Evolutionary conservation across 352 stramenopile genomes (phyloP), one percentile per base, ranked within the genome.

Genomic region (Phytophthora colocasiae): DNA sequence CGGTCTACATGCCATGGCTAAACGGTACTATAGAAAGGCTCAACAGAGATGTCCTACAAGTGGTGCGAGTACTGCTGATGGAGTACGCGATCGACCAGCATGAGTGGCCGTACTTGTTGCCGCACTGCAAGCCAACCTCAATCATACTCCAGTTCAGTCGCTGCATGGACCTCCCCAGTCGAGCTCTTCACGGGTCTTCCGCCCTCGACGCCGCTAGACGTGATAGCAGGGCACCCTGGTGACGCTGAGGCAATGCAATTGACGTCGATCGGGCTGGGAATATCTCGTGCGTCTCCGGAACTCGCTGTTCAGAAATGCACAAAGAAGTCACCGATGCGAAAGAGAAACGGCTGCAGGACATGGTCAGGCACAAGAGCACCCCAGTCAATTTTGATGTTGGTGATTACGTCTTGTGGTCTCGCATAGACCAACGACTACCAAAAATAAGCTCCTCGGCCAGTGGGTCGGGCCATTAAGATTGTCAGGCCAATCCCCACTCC

Each of bases 141-240:
- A 71, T 22, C 63, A 61, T 27, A 58, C 55, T 17, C 46, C 63
- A 10, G 56, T 67, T 6, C 34, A 29, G 12, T 63, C 50, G 6
- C 46, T 71, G 8, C 38, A 17, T 29, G 46, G 40, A 12, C 49
- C 59, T 54, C 44, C 4, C 63, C 55, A 1, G 27, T 57, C 3
- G 63, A 71, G 49, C 15, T 71, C 1, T 71, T 71, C 41, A 71
- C 56, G 1, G 56, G 34, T 6, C 56, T 71, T 32, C 56, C 40
- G 15, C n/a, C 26, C 8, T 38, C 49, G 1, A 54, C 48, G 22
- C n/a, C 50, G 36, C 6, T 67, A 27, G 43, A 53, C 19, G 32
- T 15, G 38, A 17, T 27, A 31, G 19, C 9, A n/a, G 43, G 4
- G 15, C 9, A 51, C 14, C 2, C 32, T 3, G 32, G 32, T 12